Evolutionary conservation across 2,329 filamentous ascomycete species (phyloP), one percentile per base, ranked within the genome.

Genomic region (Elsinoe fawcettii): DNA sequence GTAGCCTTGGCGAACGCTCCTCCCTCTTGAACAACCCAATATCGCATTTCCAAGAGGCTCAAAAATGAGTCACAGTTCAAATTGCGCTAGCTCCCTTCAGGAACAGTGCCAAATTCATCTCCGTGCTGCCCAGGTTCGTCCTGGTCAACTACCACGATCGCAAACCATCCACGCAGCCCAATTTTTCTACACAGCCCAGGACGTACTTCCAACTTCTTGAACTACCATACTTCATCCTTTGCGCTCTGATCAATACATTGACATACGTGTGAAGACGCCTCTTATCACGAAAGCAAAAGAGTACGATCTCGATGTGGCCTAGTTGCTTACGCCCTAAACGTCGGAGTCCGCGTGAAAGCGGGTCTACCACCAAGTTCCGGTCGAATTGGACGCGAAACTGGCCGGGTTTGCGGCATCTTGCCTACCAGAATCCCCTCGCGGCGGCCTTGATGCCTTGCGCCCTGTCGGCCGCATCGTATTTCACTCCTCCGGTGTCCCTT

Each of bases 361-460:
- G 41, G 41, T 14, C 23, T 12, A 23, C 22, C 18, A 14, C 22
- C 41, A 23, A 46, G 12, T 18, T 25, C 41, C 22, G 20, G 25
- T 22, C 8, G n/a, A 20, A n/a, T n/a, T 20, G 12, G 25, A 30
- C 44, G 44, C 44, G 44, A 49, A 16, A 23, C n/a, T 49, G 44
- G 44, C 44, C 44, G 44, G 44, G 44, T 30, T 34, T 16, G 16
- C 44, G 44, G 46, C 46, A 51, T 25, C 14, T 37, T 34, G 46
- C 27, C 41, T n/a, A 46, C 41, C 41, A 25, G n/a, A 44, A 46
- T 23, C 41, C 20, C 12, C 41, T 14, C 41, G 41, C 41, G 6
- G 41, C 25, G 41, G 41, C 41, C 41, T 46, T 46, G 41, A 23
- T 46, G 41, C 41, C 41, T 46, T 46, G 16, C 41, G 41, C 41